Evolutionary conservation across 176 grass and related monocot species (phyloP).

Genomic region (Carex scoparia): DNA sequence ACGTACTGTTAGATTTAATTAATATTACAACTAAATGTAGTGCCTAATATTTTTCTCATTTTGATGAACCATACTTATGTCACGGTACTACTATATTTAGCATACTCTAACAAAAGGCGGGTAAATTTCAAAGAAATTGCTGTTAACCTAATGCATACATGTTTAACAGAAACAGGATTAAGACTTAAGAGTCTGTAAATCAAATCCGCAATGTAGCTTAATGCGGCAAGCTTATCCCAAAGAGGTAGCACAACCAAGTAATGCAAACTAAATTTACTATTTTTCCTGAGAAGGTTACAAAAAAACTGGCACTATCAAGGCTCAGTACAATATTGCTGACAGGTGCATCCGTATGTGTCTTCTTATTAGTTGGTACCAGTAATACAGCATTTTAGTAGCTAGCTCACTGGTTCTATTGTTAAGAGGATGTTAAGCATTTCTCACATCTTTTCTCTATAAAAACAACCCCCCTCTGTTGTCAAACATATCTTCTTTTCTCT

Average conservation of each 20-base stretch:
- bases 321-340: not conserved
- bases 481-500: constrained; percentile 1
- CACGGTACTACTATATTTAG: not conserved
- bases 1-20: too few species aligned
- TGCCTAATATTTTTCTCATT: not conserved
- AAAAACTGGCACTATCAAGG: not conserved
- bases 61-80: not conserved
- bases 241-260: not conserved
- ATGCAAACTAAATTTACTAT: not conserved
- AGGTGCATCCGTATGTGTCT: not conserved
- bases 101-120: not conserved
- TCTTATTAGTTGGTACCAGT: not conserved
- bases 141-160: not conserved
- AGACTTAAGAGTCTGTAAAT: not conserved
- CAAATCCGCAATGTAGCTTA: not conserved
- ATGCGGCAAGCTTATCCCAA: not conserved
- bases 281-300: not conserved
- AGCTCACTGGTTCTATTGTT: not conserved
- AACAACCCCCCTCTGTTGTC: not conserved
- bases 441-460: not conserved
- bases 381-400: not conserved
- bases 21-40: not conserved
- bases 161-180: not conserved
- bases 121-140: not conserved
- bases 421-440: not conserved